Evolutionary conservation across 1,284 basidiomycete genomes (phyloP).

Genomic region (Kwoniella shivajii): DNA sequence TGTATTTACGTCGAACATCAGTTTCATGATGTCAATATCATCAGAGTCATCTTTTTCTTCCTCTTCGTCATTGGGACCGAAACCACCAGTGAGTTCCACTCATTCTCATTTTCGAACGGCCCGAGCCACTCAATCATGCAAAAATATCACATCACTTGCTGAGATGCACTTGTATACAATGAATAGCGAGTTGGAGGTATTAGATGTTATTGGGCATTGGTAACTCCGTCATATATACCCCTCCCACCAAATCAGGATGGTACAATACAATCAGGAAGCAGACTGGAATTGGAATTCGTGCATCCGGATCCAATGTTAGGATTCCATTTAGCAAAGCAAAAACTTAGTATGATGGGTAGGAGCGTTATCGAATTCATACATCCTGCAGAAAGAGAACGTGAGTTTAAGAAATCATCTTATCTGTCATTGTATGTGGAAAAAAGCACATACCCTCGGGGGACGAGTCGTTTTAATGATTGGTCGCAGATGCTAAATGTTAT

Average conservation of each 20-base stretch:
- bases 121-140: slow-evolving; percentile 34
- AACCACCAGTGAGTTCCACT: slow-evolving; percentile 14
- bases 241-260: slow-evolving; percentile 3
- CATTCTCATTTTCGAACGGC: slow-evolving; percentile 28
- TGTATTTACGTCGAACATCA: no score
- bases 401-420: slow-evolving; percentile 17
- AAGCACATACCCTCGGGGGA: not conserved
- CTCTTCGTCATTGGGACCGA: not conserved
- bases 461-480: not conserved
- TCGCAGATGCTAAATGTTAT: not conserved
- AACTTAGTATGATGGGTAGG: slow-evolving; percentile 68
- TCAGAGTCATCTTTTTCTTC: slow-evolving; percentile 3
- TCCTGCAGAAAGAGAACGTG: slow-evolving; percentile 77
- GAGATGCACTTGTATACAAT: no score
- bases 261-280: slow-evolving; percentile 4
- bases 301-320: slow-evolving; percentile 86
- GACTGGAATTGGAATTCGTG: slow-evolving; percentile 71
- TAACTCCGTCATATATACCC: slow-evolving; percentile 32
- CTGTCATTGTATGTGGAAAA: not conserved
- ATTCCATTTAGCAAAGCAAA: slow-evolving; percentile 73
- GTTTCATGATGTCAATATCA: slow-evolving; percentile 12
- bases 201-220: slow-evolving; percentile 51
- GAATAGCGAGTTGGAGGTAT: slow-evolving; percentile 43
- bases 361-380: slow-evolving; percentile 84
- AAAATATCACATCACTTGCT: no score